Base-by-base conservation (phyloP, 148 eudicot species). In the Rhododendron williamsianum region DNA sequence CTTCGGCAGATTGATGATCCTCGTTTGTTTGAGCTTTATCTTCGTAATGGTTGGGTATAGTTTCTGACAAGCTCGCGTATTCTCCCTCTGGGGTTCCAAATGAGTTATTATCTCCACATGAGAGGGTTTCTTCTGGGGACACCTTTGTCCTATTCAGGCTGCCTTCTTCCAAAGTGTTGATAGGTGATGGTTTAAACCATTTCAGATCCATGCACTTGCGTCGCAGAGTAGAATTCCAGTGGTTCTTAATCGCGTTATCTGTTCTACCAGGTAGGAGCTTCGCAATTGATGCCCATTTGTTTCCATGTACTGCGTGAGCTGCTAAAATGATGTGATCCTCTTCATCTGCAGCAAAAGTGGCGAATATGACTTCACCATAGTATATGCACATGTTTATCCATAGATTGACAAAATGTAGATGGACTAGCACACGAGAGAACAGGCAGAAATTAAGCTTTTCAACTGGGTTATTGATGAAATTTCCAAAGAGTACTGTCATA, bases 201-300 rank as follows among this genome's bases (percentile, higher is more conserved):
- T 74, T 80, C 77, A 87, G 81, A 41, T 78, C 92, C 27, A 45
- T 69, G 85, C 46, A 76, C 85, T 90, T 93, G 25, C 94, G 93
- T 45, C 92, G 91, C 81, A 94, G 88, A 79, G 94, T 93, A 84
- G 98, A 92, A 87, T 95, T 95, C 98, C 98, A 95, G 83, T 94
- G 97, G 84, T 95, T 95, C 81, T 95, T 94, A 86, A 95, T 94
- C 83, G 97, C 92, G 82, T 95, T 95, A 80, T 95, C 98, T 35
- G 98, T 95, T 93, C 98, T 90, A 69, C 98, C 98, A 1, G 94
- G 94, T 65, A 95, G 87, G 83, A 93, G 92, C 86, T 94, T 95
- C 16, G 98, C 95, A 82, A 95, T 95, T 27, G 83, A 72, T 6
- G 98, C 94, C 98, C 98, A 95, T 90, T 90, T 95, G 89, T 94